Conservation (phyloP, 768 basidiomycete species). For the Mycena sanguinolenta region DNA sequence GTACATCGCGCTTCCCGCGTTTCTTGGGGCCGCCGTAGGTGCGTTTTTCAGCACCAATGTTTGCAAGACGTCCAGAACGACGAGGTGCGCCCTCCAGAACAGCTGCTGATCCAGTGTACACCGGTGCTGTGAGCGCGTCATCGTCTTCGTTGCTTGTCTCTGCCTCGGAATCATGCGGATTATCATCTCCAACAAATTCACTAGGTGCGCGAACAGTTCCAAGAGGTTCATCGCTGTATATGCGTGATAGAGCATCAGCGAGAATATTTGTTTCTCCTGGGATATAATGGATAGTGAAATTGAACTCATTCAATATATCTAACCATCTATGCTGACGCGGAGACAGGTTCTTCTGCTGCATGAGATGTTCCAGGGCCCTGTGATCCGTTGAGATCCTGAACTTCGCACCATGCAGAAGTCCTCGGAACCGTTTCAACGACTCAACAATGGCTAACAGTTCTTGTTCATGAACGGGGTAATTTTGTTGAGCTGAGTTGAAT, state of each 20-base stretch:
- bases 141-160: too few relatives aligned
- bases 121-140: conserved; percentile 28
- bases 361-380: conserved; percentile 43
- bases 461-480: conserved; percentile 55
- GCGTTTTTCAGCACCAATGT: not conserved
- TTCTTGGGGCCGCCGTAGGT: conserved; percentile 12
- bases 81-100: too few relatives aligned
- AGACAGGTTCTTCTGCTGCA: conserved; percentile 49
- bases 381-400: conserved; percentile 51
- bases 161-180: too few relatives aligned
- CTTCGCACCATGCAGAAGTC: conserved; percentile 46
- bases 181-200: conserved; percentile 22
- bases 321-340: conserved; percentile 53
- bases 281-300: conserved; percentile 44
- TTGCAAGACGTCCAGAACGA: conserved; percentile 2
- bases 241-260: conserved; percentile 47
- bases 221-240: conserved; percentile 38
- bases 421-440: conserved; percentile 45
- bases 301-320: conserved; percentile 46
- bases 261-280: conserved; percentile 48
- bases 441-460: conserved; percentile 55
- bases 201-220: conserved; percentile 12
- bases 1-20: too few relatives aligned
- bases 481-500: conserved; percentile 52
- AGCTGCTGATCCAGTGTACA: conserved; percentile 25